Evolutionary conservation across 2,329 filamentous ascomycete species (phyloP), one percentile per base, ranked within the genome.

Genomic region (Knufia petricola): DNA sequence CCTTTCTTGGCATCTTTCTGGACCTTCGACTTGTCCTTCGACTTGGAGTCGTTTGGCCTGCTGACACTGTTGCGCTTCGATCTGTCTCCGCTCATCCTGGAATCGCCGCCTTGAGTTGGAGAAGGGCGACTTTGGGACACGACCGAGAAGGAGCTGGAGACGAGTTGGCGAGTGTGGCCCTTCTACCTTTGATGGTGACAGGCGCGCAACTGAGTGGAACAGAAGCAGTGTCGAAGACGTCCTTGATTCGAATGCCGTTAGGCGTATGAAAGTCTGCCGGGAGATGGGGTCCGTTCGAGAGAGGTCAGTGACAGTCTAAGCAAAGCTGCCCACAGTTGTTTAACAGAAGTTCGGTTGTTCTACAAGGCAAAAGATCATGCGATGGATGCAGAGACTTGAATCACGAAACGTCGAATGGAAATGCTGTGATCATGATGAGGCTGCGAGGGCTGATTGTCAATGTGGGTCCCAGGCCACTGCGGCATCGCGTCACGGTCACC

Each of bases 71-170:
- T 85, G 64, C 82, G 65, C 57, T 71, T 70, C 62, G 82, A 81
- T 62, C 83, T 83, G 67, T 85, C 84, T 66, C 82, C 78, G 59
- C 81, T 81, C 82, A 86, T 86, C 52, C 61, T 62, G 50, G 59
- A 52, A 24, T 37, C 49, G 30, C 57, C 59, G 32, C 32, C 15
- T 56, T 59, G n/a, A n/a, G n/a, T n/a, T n/a, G n/a, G n/a, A n/a
- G n/a, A n/a, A n/a, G n/a, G n/a, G n/a, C n/a, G n/a, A n/a, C n/a
- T n/a, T n/a, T n/a, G n/a, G n/a, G n/a, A n/a, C n/a, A n/a, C n/a
- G n/a, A n/a, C 57, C 53, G 64, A 40, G 19, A 40, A 21, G 8
- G n/a, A n/a, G n/a, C n/a, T n/a, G n/a, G n/a, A n/a, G n/a, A n/a
- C n/a, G n/a, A n/a, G n/a, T n/a, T n/a, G n/a, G n/a, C n/a, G n/a